These are phyloP conservation scores for Ogataea kodamae DNA, from an alignment of 805 yeast species.

Conservation along the genomic window DNA sequence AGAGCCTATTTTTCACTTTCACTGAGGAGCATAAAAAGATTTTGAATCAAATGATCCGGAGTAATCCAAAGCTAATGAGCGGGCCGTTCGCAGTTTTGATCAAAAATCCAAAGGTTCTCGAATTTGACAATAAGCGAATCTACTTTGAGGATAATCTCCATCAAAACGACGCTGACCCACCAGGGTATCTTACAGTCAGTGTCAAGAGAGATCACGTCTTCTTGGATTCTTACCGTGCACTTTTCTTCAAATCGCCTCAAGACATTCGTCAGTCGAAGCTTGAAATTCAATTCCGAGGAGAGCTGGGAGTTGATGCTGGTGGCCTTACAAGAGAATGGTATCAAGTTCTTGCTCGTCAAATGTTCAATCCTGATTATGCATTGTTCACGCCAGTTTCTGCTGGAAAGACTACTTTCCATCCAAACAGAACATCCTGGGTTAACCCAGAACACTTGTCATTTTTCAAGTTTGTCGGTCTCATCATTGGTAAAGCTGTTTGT, in stretches of 20 bases:
- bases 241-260: slow-evolving; percentile 73
- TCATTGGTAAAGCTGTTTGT: slow-evolving; percentile 90
- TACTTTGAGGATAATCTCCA: slow-evolving; percentile 78
- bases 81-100: slow-evolving; percentile 93
- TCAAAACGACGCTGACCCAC: slow-evolving; percentile 36
- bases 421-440: slow-evolving; percentile 86
- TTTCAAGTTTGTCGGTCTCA: slow-evolving; percentile 90
- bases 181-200: slow-evolving; percentile 52
- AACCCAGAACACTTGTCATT: slow-evolving; percentile 91
- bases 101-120: slow-evolving; percentile 81
- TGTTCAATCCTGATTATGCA: slow-evolving; percentile 95
- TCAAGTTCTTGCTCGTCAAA: slow-evolving; percentile 87
- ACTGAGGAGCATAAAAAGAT: slow-evolving; percentile 86
- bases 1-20: slow-evolving; percentile 75
- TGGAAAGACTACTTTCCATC: slow-evolving; percentile 92
- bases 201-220: slow-evolving; percentile 89
- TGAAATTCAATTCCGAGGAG: slow-evolving; percentile 84
- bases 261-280: slow-evolving; percentile 70
- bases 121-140: slow-evolving; percentile 89
- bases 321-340: slow-evolving; percentile 98
- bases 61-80: slow-evolving; percentile 88
- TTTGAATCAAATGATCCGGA: slow-evolving; percentile 85
- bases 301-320: slow-evolving; percentile 97
- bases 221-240: slow-evolving; percentile 79
- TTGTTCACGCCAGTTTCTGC: slow-evolving; percentile 87